phyloP scores from a whole-genome alignment of 1,139 yeast genomes.

The Kodamaea suecica region DNA sequence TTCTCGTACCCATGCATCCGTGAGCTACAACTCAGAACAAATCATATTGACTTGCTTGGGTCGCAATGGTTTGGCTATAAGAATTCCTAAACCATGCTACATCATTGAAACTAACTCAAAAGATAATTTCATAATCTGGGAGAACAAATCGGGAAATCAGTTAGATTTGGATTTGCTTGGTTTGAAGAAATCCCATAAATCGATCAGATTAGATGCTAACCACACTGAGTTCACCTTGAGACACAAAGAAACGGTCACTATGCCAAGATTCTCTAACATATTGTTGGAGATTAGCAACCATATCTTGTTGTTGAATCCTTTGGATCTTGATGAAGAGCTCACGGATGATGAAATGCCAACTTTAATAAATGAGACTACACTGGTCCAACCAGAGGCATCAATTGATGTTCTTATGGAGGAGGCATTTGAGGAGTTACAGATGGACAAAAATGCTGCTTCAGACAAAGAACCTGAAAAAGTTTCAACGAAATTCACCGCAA shows the following conservation, averaged over 20 bases:
- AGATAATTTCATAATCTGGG: slow-evolving; percentile 33
- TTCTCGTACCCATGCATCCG: slow-evolving; percentile 62
- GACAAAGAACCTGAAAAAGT: not conserved
- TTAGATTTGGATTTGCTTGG: slow-evolving; percentile 14
- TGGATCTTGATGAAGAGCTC: slow-evolving; percentile 40
- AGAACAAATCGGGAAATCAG: slow-evolving; percentile 26
- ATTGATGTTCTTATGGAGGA: not conserved
- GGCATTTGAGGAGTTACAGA: not conserved
- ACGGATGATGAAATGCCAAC: slow-evolving; percentile 41
- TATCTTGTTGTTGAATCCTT: slow-evolving; percentile 51
- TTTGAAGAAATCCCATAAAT: slow-evolving; percentile 22
- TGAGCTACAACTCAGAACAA: slow-evolving; percentile 24
- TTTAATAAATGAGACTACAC: slow-evolving; percentile 15
- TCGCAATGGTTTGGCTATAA: slow-evolving; percentile 64
- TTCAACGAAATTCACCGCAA: not conserved
- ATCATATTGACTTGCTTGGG: slow-evolving; percentile 58
- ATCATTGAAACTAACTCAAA: slow-evolving; percentile 27
- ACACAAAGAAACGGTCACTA: slow-evolving; percentile 49
- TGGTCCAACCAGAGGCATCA: not conserved
- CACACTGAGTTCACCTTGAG: slow-evolving; percentile 58
- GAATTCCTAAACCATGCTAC: slow-evolving; percentile 51
- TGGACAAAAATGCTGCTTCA: too few species aligned
- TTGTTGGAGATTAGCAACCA: slow-evolving; percentile 63
- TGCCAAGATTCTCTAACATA: slow-evolving; percentile 57
- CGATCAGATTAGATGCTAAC: slow-evolving; percentile 41